Conservation (phyloP, 78 protist genomes). For the Chrysochromulina tobinii region DNA sequence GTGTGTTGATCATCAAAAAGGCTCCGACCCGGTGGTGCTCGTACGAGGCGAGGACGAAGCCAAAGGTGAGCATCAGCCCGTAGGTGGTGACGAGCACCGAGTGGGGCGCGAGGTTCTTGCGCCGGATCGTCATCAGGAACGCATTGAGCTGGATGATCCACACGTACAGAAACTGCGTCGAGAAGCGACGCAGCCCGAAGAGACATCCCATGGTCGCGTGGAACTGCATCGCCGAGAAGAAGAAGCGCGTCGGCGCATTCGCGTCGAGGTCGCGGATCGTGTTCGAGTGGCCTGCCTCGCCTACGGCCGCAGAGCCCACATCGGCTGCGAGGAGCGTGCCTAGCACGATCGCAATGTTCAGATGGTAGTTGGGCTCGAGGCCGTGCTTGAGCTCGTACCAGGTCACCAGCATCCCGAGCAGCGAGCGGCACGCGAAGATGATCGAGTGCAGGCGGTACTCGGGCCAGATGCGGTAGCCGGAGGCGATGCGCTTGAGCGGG, state of each 20-base stretch:
- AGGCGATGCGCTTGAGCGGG: neutral
- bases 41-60: too few species aligned
- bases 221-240: neutral
- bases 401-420: neutral
- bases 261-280: neutral
- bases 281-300: neutral
- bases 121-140: conserved; percentile 13
- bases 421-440: conserved; percentile 7
- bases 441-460: conserved; percentile 10
- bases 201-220: neutral
- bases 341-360: neutral
- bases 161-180: neutral
- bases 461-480: neutral
- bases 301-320: neutral
- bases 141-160: neutral
- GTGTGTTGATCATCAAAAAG: too few species aligned
- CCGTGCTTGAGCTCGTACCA: neutral
- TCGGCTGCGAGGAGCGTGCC: neutral
- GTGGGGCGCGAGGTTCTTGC: neutral
- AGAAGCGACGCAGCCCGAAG: neutral
- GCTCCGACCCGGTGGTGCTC: too few species aligned
- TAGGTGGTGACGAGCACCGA: too few species aligned
- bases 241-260: neutral
- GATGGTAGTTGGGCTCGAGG: neutral
- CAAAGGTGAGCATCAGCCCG: too few species aligned